phyloP scores from a whole-genome alignment of 805 yeast genomes.

The Ascoidea rubescens region DNA sequence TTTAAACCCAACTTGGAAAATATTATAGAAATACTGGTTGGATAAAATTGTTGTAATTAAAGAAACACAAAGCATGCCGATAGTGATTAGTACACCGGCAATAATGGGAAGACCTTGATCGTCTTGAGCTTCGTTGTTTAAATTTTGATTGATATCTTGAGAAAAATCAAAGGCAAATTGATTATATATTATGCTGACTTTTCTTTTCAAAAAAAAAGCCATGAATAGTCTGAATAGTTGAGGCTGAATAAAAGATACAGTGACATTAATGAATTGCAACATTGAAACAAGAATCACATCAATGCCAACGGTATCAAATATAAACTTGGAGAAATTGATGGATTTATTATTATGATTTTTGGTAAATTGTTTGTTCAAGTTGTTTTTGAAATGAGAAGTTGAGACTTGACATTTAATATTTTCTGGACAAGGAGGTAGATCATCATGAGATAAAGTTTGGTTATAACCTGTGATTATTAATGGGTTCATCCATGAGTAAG shows the following conservation, averaged over 20 bases:
- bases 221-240: constrained; percentile 40
- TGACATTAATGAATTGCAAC: constrained; percentile 25
- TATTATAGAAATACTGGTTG: constrained; percentile 53
- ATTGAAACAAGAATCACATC: constrained; percentile 21
- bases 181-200: constrained; percentile 16
- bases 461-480: constrained; percentile 25
- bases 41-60: constrained; percentile 44
- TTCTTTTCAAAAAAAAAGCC: constrained; percentile 23
- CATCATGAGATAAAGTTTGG: constrained; percentile 23
- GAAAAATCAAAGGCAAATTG: constrained; percentile 27
- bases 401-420: constrained; percentile 19
- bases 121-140: too few relatives aligned
- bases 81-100: constrained; percentile 45
- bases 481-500: constrained; percentile 36
- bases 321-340: constrained; percentile 23
- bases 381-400: constrained; percentile 16
- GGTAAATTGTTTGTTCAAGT: constrained; percentile 24
- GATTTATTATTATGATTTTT: constrained; percentile 11
- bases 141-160: too few relatives aligned
- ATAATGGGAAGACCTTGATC: too few relatives aligned
- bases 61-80: constrained; percentile 49
- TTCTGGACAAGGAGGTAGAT: constrained; percentile 17
- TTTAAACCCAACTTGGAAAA: constrained; percentile 49
- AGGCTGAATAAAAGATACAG: constrained; percentile 35
- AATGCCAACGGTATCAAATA: constrained; percentile 24